phyloP scores from a whole-genome alignment of 306 rosid species.

The Hippophae rhamnoides region DNA sequence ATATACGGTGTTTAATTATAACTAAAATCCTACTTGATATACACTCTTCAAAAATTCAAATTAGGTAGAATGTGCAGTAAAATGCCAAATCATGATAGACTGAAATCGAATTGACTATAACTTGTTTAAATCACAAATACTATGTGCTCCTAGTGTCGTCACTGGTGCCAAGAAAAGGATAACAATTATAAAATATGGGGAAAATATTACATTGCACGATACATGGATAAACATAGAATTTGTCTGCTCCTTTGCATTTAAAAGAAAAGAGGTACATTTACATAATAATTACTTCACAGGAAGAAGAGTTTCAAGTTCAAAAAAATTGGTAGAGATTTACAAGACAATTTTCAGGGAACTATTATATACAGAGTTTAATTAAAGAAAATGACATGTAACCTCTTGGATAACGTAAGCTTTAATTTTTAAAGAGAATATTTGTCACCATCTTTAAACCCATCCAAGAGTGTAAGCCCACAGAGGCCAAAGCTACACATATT shows the following conservation, averaged over 20 bases:
- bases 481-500: constrained; percentile 12
- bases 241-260: neutral
- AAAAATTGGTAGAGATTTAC: constrained; percentile 23
- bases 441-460: neutral
- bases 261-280: neutral
- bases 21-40: too few relatives aligned
- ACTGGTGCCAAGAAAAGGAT: too few relatives aligned
- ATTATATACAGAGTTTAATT: constrained; percentile 17
- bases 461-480: constrained; percentile 4
- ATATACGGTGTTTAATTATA: too few relatives aligned
- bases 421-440: constrained; percentile 2
- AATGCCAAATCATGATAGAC: too few relatives aligned
- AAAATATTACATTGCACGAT: neutral
- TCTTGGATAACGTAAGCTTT: neutral
- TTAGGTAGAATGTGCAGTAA: too few relatives aligned
- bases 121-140: too few relatives aligned
- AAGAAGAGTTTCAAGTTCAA: constrained; percentile 4
- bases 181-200: too few relatives aligned
- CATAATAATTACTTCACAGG: neutral
- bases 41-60: too few relatives aligned
- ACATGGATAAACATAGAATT: neutral
- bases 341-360: constrained; percentile 27
- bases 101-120: too few relatives aligned
- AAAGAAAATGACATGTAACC: constrained; percentile 3
- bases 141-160: too few relatives aligned